Conservation (phyloP, 2,329 filamentous ascomycete species). For the Lachnellula subtilissima region DNA sequence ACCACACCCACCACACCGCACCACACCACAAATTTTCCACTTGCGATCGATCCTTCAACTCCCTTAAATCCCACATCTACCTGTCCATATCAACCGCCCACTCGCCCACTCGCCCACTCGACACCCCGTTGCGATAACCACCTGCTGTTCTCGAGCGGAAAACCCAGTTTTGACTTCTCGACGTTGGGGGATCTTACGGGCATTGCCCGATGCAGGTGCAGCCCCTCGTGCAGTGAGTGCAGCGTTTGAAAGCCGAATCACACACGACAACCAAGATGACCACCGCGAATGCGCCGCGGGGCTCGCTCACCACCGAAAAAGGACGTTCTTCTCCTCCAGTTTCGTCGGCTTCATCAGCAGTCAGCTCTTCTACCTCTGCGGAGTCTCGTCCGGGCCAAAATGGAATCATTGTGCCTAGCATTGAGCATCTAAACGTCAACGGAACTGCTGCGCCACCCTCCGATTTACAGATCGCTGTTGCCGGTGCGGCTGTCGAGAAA, state of each 20-base stretch:
- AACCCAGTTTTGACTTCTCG: too few species aligned
- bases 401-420: conserved; percentile 23
- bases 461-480: conserved; percentile 23
- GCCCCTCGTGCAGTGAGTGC: background rate
- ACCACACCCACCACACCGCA: background rate
- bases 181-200: too few species aligned
- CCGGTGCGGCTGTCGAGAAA: conserved; percentile 40
- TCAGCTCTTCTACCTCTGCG: background rate
- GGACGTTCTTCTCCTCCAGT: conserved; percentile 20
- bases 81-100: background rate
- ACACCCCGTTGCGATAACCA: background rate
- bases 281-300: conserved; percentile 23
- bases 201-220: too few species aligned
- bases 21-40: too few species aligned
- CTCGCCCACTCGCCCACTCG: background rate
- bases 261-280: conserved; percentile 22
- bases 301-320: conserved; percentile 18
- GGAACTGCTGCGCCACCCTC: conserved; percentile 28
- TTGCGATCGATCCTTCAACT: too few species aligned
- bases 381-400: conserved; percentile 23
- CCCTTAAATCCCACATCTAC: too few species aligned
- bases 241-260: background rate
- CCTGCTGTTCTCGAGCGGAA: background rate
- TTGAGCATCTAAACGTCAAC: conserved; percentile 22
- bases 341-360: conserved; percentile 24